Evolutionary conservation across 1,284 basidiomycete genomes (phyloP).

Genomic region (Apiotrichum domesticum): DNA sequence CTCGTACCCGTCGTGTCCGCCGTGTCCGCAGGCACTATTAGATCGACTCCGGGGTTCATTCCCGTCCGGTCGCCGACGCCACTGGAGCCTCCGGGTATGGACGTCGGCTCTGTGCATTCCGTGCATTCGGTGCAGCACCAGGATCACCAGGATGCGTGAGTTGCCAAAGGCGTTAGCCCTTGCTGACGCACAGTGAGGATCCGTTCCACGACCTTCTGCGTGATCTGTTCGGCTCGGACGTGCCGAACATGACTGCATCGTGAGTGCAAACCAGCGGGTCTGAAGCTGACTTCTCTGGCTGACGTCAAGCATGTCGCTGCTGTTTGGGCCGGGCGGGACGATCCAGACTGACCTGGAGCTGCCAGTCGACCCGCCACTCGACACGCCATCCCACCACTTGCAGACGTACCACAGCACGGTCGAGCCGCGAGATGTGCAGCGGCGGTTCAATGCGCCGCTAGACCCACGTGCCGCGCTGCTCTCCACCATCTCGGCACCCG

Average conservation of each 20-base stretch:
- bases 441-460: conserved; percentile 11
- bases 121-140: too few relatives aligned
- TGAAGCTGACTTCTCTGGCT: neutral
- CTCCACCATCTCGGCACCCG: neutral
- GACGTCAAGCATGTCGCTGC: conserved; percentile 2
- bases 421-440: conserved; percentile 11
- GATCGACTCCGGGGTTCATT: too few relatives aligned
- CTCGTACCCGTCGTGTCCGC: too few relatives aligned
- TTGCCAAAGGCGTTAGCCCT: too few relatives aligned
- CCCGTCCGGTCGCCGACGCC: too few relatives aligned
- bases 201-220: conserved; percentile 12
- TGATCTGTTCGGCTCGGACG: conserved; percentile 8
- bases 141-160: too few relatives aligned
- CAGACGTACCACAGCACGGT: conserved; percentile 4
- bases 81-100: too few relatives aligned
- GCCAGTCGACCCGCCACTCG: neutral
- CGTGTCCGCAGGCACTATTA: too few relatives aligned
- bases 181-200: neutral
- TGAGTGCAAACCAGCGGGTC: neutral
- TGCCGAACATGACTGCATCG: neutral
- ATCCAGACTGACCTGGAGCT: neutral
- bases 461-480: conserved; percentile 11
- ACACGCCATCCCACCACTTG: neutral
- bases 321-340: neutral
- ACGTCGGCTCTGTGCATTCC: too few relatives aligned